These are phyloP conservation scores for Podila verticillata DNA, from an alignment of 192 early-diverging fungal genomes.

Conservation along the genomic window DNA sequence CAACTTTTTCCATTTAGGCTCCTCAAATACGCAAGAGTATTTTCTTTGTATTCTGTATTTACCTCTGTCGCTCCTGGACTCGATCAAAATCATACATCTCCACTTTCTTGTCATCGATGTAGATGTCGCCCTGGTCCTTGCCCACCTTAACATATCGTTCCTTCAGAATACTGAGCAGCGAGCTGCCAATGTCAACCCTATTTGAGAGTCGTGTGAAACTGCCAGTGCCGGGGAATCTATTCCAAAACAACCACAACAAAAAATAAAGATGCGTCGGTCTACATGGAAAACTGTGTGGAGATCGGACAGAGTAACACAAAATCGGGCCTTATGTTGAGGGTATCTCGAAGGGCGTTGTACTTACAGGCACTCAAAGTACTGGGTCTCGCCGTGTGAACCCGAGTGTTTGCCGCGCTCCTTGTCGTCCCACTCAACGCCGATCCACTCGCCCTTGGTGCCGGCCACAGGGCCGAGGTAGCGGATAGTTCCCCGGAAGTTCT, in stretches of 20 bases:
- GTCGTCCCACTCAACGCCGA: conserved; percentile 74
- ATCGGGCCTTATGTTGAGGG: background rate
- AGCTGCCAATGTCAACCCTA: conserved; percentile 53
- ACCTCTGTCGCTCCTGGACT: conserved; percentile 57
- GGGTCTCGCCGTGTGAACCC: conserved; percentile 58
- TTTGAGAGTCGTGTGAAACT: conserved; percentile 63
- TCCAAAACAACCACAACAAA: background rate
- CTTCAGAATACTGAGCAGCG: conserved; percentile 53
- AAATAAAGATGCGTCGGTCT: background rate
- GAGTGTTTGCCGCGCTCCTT: conserved; percentile 66
- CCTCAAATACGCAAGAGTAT: background rate
- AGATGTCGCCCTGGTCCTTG: conserved; percentile 6
- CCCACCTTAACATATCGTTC: conserved; percentile 54
- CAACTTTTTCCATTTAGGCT: no score
- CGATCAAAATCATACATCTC: conserved; percentile 66
- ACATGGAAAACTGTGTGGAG: background rate
- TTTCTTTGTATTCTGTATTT: background rate
- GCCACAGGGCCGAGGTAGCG: conserved; percentile 60
- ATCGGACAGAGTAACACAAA: background rate
- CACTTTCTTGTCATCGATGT: conserved; percentile 58
- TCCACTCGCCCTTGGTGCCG: conserved; percentile 61
- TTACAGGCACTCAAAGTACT: conserved; percentile 66
- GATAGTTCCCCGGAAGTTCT: conserved; percentile 53
- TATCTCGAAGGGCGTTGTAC: background rate
- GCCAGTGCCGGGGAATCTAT: conserved; percentile 56